Percentiles rank a stretch among this genome's conserved stretches.
These are phyloP conservation scores for Typha latifolia DNA, from an alignment of 176 grass and related monocot genomes.

Conservation along the genomic window DNA sequence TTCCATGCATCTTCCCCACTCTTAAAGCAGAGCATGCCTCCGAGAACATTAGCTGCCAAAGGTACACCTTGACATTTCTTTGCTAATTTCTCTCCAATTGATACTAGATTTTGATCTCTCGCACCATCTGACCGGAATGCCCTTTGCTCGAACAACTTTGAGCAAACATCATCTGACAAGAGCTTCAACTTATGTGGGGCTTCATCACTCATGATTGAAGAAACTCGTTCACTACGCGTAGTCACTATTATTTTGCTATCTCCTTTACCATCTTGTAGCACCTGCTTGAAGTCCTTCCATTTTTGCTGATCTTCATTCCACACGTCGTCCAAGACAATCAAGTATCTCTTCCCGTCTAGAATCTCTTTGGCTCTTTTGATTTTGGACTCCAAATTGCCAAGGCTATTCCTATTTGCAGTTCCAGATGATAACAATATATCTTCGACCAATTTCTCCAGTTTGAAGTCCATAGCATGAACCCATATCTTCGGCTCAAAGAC, in stretches of 20 bases:
- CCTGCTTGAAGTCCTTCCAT: conserved; percentile 11
- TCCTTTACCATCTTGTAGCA: conserved; percentile 5
- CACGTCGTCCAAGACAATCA: no score
- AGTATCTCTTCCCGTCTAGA: conserved; percentile 12
- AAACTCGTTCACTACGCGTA: conserved; percentile 12
- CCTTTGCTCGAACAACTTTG: conserved; percentile 13
- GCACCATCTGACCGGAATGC: background rate
- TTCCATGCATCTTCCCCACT: no score
- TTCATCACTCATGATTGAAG: background rate
- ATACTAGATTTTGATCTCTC: conserved; percentile 2
- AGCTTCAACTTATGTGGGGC: conserved; percentile 9
- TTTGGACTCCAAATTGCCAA: conserved; percentile 17
- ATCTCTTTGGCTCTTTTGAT: background rate
- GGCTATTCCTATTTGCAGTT: background rate
- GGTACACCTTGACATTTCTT: conserved; percentile 21
- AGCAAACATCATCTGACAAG: conserved; percentile 13
- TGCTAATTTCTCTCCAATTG: conserved; percentile 15
- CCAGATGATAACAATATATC: conserved; percentile 12
- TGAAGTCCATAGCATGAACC: conserved; percentile 26
- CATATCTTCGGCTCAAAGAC: conserved; percentile 22
- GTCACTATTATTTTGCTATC: conserved; percentile 19
- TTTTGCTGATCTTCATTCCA: background rate
- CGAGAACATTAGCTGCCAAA: conserved; percentile 9
- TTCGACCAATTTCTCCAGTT: conserved; percentile 22
- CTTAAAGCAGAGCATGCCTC: no score